Percentiles rank a stretch among this genome's conserved stretches.
Evolutionary conservation across 495 filamentous ascomycete genomes (phyloP).

Genomic region (Xylaria flabelliformis): DNA sequence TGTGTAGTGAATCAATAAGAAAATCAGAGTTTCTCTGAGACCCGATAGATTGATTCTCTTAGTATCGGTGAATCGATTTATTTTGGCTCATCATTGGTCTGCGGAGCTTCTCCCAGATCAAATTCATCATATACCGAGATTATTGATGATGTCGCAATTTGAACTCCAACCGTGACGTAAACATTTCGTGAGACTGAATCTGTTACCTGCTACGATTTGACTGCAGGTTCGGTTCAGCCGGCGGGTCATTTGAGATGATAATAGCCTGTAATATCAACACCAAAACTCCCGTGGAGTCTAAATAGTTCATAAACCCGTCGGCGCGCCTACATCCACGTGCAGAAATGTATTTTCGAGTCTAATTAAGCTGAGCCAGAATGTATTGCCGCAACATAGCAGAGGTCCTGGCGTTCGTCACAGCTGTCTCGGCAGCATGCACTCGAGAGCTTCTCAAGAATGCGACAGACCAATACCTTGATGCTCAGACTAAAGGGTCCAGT

Average conservation of each 20-base stretch:
- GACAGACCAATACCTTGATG: slow-evolving; percentile 37
- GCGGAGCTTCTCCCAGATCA: background rate
- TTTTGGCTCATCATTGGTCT: background rate
- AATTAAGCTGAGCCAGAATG: background rate
- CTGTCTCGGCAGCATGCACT: slow-evolving; percentile 36
- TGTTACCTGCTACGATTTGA: background rate
- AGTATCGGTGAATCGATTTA: background rate
- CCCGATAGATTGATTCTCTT: background rate
- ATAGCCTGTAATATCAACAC: slow-evolving; percentile 12
- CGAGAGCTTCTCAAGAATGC: slow-evolving; percentile 36
- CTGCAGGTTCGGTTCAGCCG: slow-evolving; percentile 13
- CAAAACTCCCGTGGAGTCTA: background rate
- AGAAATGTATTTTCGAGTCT: background rate
- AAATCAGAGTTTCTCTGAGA: background rate
- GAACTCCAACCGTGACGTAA: slow-evolving; percentile 21
- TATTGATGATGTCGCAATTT: slow-evolving; percentile 10
- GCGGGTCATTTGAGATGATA: slow-evolving; percentile 6
- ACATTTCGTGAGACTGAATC: background rate
- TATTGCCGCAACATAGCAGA: background rate
- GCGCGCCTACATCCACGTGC: background rate
- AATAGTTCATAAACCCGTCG: background rate
- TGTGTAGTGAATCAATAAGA: background rate
- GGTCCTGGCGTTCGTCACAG: slow-evolving; percentile 20
- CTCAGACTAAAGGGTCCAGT: slow-evolving; percentile 31
- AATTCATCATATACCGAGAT: background rate